Base-by-base conservation (phyloP, 2,329 filamentous ascomycete genomes). In the Exophiala aquamarina region DNA sequence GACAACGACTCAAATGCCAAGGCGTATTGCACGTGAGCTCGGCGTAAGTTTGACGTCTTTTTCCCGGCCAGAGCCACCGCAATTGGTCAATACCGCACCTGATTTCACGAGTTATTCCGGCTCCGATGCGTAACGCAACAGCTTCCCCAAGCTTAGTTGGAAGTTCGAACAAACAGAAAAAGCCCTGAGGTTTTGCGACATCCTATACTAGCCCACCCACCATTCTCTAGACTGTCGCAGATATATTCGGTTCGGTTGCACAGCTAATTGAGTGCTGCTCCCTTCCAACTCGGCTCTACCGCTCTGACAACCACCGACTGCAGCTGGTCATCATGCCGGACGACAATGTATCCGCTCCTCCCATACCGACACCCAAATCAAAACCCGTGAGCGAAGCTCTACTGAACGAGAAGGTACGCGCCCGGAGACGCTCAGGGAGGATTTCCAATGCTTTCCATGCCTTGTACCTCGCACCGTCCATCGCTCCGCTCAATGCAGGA, bases 351-450 rank as follows among this genome's bases (percentile, higher is more conserved):
- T 74, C 77, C 66, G 71, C 67, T 66, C 74, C 81, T 59, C 78
- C 83, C 62, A 77, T 79, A 69, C 78, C 82, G 11, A 79, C 87
- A 67, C 79, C 86, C 70, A 83, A 89, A 62, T 75, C 82, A 55
- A 81, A 72, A 72, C 92, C 93, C 57, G 87, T 96, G 74, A 97
- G 92, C 79, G 93, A 98, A 79, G 89, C 92, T 66, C 83, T 98
- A 64, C 82, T 98, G 67, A 97, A 97, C 74, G 93, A 98, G 76
- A 98, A 98, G 90, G 93, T 96, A 83, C 58, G 65, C 28, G 15
- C 15, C 6, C 32, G 14, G 5, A 7, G 8, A 35, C 17, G 15
- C 13, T 14, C 23, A n/a, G n/a, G n/a, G n/a, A n/a, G n/a, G n/a
- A n/a, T n/a, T n/a, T n/a, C n/a, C n/a, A n/a, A n/a, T n/a, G n/a